Conservation (phyloP, 1,139 yeast species). For the Scheffersomyces insectosa region DNA sequence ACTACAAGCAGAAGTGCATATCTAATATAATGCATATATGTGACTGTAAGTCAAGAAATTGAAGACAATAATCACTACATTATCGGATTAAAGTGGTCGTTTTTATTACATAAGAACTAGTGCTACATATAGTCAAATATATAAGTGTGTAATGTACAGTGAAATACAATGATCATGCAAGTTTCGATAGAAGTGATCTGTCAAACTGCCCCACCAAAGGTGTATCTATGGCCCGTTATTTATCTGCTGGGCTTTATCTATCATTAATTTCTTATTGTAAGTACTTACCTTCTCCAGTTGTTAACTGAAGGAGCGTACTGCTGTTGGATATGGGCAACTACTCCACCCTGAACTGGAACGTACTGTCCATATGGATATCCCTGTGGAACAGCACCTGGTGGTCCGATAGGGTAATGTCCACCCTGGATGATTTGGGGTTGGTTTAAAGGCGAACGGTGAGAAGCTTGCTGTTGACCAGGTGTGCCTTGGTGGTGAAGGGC, state of each 20-base stretch:
- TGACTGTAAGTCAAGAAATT: too few species aligned
- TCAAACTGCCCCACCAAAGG: too few species aligned
- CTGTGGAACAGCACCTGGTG: constrained; percentile 29
- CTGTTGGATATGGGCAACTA: constrained; percentile 27
- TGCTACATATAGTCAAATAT: too few species aligned
- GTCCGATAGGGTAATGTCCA: constrained; percentile 20
- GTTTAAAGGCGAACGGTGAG: constrained; percentile 23
- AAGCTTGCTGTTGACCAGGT: constrained; percentile 7
- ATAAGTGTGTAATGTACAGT: too few species aligned
- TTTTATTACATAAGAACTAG: too few species aligned
- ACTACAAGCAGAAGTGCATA: background rate
- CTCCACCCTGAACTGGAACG: constrained; percentile 36
- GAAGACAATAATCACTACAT: too few species aligned
- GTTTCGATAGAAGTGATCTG: too few species aligned
- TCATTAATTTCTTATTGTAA: too few species aligned
- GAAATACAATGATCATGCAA: too few species aligned
- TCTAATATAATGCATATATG: background rate
- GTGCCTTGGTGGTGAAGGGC: constrained; percentile 9
- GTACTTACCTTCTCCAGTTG: constrained; percentile 32
- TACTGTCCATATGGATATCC: constrained; percentile 39
- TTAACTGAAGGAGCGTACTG: constrained; percentile 25
- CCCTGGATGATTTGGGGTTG: constrained; percentile 25
- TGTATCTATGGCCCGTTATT: too few species aligned
- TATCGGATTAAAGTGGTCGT: too few species aligned
- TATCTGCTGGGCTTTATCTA: too few species aligned